phyloP scores from a whole-genome alignment of 805 yeast species.

The Suhomyces sp. region DNA sequence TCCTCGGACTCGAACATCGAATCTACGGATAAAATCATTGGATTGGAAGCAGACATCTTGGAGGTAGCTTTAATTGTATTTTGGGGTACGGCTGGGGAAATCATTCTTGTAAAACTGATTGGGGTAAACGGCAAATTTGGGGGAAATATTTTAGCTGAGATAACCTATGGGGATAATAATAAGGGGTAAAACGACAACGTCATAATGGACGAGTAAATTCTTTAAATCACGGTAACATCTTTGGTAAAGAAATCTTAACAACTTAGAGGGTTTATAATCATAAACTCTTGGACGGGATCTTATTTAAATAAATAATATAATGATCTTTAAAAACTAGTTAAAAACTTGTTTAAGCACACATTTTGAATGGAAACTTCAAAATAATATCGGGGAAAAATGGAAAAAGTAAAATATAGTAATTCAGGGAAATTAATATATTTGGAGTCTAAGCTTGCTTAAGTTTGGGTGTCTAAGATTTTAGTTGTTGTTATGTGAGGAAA shows the following conservation, averaged over 20 bases:
- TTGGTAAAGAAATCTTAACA: constrained; percentile 20
- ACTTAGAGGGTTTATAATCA: constrained; percentile 14
- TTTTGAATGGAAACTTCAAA: constrained; percentile 16
- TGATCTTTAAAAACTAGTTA: constrained; percentile 19
- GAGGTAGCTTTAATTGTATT: neutral
- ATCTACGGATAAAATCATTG: constrained; percentile 22
- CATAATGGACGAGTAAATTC: constrained; percentile 26
- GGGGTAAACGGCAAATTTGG: neutral
- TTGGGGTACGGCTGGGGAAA: neutral
- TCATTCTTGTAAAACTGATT: neutral
- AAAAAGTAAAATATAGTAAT: neutral
- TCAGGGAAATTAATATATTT: neutral
- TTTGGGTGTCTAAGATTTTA: neutral
- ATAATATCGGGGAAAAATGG: constrained; percentile 1
- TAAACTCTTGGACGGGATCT: constrained; percentile 9
- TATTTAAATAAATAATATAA: constrained; percentile 10
- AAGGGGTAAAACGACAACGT: constrained; percentile 22
- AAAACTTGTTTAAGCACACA: constrained; percentile 36
- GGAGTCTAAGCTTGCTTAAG: neutral
- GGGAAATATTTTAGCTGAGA: neutral
- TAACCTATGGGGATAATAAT: constrained; percentile 4
- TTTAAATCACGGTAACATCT: constrained; percentile 33
- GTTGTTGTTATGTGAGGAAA: constrained; percentile 7
- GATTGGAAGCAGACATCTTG: constrained; percentile 26
- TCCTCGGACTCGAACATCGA: constrained; percentile 25